Base-by-base conservation (phyloP, 371 early-diverging fungal genomes). In the Syncephalastrum contaminatum region DNA sequence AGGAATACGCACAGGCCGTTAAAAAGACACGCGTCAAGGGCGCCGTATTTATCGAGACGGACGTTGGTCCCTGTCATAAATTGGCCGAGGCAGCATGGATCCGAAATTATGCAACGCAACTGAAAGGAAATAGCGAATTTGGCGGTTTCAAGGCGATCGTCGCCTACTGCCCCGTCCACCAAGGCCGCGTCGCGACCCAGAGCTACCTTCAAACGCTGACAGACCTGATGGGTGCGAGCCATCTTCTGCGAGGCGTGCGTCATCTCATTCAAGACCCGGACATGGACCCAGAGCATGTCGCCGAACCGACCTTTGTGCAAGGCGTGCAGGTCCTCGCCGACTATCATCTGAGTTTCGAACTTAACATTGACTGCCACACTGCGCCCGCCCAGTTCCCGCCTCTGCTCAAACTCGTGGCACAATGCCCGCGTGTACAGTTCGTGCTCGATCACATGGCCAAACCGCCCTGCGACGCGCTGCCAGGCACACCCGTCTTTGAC, bases 361-460 rank as follows among this genome's bases (percentile, higher is more conserved):
- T 77, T 6, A 65, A 60, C 15, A 74, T 77, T 49, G 64, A 74
- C 54, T 64, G 67, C 22, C 64, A 61, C 19, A 57, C 24, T 6
- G 58, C 53, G 13, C 75, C 78, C 19, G 66, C 56, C 21, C 78
- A 77, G 50, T 77, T 77, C 51, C 69, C 72, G 10, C 70, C 72
- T 21, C 25, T 74, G 24, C 43, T 65, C 20, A 44, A 51, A 18
- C 51, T 77, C 18, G 75, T 77, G 2, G 45, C 41, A 41, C 67
- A 64, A 18, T 77, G 78, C 43, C 78, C 78, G 8, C 42, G 59
- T 18, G 67, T 72, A n/a, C 61, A 52, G 42, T 74, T 77, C 54
- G 58, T 77, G 10, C 50, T 77, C 40, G 78, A 74, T 49, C 78
- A 77, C 57, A 74, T 74, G 73, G 78, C 62, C 13, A 77, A 77